Base-by-base conservation (phyloP, 768 basidiomycete species). In the Suillus hirtellus region DNA sequence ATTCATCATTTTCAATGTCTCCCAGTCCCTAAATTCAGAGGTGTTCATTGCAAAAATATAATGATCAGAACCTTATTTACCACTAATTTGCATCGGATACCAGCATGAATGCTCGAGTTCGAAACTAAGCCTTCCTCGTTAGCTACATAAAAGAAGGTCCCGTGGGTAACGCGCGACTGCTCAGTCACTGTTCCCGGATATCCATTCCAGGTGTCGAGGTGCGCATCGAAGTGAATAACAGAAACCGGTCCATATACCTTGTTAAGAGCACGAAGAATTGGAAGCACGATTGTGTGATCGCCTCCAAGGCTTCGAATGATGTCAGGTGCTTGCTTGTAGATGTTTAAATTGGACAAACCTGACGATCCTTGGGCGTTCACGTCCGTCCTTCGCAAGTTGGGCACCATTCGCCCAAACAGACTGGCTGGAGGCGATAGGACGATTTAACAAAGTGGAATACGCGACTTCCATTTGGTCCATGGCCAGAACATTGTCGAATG, bases 391-490 rank as follows among this genome's bases (percentile, higher is more conserved):
- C 1, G 85, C 81, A 50, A 86, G 69, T 19, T 67, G 63, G 5
- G 74, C 72, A 49, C 74, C 67, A 24, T 68, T 70, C 6, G 68
- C 55, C 72, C 72, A 69, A 46, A 64, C 54, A 9, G 75, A 56
- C 7, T 58, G 54, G 6, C 15, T 19, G 24, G 74, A 72, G 6
- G 75, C 72, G 24, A 84, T 76, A 1, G 83, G 76, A 43, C 91
- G 82, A n/a, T 80, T 77, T 7, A 96, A 78, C 21, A 96, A 78
- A 0, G 90, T 89, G 5, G 85, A 81, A 72, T 95, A 96, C 1
- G 92, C 94, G 9, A 90, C 86, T 72, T 94, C 87, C 77, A 96
- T 91, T 73, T 95, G 93, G 67, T 93, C 90, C 34, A 96, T 74
- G 2, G 93, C 94, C 14, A 93, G 80, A 0, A 85, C 84, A 72